Base-by-base conservation (phyloP, 176 grass and related monocot species). In the Oryza longistaminata region DNA sequence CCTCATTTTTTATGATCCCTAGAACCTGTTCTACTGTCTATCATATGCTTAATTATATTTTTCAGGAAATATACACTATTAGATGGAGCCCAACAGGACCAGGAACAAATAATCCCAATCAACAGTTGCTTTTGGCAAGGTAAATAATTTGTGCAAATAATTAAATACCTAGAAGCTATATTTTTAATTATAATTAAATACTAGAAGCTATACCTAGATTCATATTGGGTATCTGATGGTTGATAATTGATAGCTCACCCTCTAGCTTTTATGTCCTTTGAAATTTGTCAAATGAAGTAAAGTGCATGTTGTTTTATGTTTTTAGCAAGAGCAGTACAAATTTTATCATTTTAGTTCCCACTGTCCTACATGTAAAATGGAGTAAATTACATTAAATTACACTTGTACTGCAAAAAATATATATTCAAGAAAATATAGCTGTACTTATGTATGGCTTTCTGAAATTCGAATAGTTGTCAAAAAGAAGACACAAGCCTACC, bases 1-100 rank as follows among this genome's bases (percentile, higher is more conserved):
- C 65, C n/a, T 84, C 4, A 10, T 29, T n/a, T 71, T 74, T 53
- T 26, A 46, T 53, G 19, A 68, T 64, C 17, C 15, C 10, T 61
- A 12, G 19, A 45, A 46, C 45, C 53, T 53, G 19, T 71, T 21
- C 66, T 72, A 75, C 27, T 67, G 45, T 82, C 26, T 82, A 16
- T 68, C 64, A 79, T 60, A 14, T 86, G 53, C 66, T 77, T 6
- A 75, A 84, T 45, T 89, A 48, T 73, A 40, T 81, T 85, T 75
- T 91, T 4, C 87, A 97, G 95, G 96, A 98, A 86, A 95, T 98
- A 86, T 98, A 98, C 61, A 98, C 96, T 53, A 98, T 98, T 90
- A 91, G 91, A 90, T 98, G 96, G 96, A 95, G 92, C 80, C 96
- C 96, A 35, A 95, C 96, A 53, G 96, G 96, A 9, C 65, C 66